phyloP scores from a whole-genome alignment of 345 rosid species.

The Ricinus communis region DNA sequence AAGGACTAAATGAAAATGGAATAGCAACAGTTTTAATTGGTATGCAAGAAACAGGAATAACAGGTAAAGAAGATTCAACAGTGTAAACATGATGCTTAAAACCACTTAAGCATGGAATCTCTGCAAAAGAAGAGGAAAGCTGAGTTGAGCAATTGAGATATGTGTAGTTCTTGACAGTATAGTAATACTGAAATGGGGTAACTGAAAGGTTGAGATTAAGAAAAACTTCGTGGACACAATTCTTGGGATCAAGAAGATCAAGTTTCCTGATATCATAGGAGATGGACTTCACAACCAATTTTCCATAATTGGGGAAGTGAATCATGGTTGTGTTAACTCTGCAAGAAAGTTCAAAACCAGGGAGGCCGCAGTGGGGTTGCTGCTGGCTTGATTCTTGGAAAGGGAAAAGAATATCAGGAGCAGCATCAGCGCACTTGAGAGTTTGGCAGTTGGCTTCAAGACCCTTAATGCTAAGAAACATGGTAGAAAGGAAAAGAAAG shows the following conservation, averaged over 20 bases:
- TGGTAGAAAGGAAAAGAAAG: slow-evolving; percentile 28
- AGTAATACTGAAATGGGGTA: slow-evolving; percentile 52
- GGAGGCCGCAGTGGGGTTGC: slow-evolving; percentile 25
- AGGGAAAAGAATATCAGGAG: slow-evolving; percentile 49
- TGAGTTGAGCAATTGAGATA: slow-evolving; percentile 56
- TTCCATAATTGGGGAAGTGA: slow-evolving; percentile 43
- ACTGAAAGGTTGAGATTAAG: slow-evolving; percentile 55
- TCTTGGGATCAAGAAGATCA: slow-evolving; percentile 48
- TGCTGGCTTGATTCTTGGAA: slow-evolving; percentile 32
- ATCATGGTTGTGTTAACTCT: slow-evolving; percentile 46
- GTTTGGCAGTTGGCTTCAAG: slow-evolving; percentile 15
- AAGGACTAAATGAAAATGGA: slow-evolving; percentile 55
- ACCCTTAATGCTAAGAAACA: slow-evolving; percentile 22
- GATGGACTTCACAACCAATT: slow-evolving; percentile 55
- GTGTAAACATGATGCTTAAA: slow-evolving; percentile 44
- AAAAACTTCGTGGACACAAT: slow-evolving; percentile 58
- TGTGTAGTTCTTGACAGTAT: slow-evolving; percentile 43
- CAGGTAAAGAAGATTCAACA: slow-evolving; percentile 22
- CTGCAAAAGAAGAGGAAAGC: slow-evolving; percentile 26
- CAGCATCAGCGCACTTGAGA: slow-evolving; percentile 29
- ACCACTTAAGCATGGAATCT: slow-evolving; percentile 58
- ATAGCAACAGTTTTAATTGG: slow-evolving; percentile 47
- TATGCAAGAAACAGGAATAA: slow-evolving; percentile 39
- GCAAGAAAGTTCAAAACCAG: slow-evolving; percentile 51
- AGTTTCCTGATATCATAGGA: slow-evolving; percentile 34